Base-by-base conservation (phyloP, 345 rosid genomes). In the Erucastrum elatum region DNA sequence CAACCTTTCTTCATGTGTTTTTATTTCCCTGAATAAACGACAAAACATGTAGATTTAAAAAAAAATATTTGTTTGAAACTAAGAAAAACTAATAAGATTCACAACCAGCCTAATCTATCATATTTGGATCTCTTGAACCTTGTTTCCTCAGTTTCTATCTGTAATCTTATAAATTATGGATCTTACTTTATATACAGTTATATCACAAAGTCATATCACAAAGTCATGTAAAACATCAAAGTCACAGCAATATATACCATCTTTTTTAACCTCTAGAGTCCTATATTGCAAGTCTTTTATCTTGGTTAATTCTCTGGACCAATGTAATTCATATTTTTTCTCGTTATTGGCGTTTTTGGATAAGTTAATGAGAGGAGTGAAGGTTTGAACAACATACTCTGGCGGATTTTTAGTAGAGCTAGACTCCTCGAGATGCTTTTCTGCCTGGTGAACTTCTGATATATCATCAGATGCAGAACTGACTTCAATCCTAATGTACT, bases 381-480 rank as follows among this genome's bases (percentile, higher is more conserved):
- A 82, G 80, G 70, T 27, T 26, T 78, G 39, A 61, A 66, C 84
- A 69, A 66, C 91, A 68, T 87, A 87, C 94, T 81, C 76, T 12
- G 26, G 55, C 10, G 53, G 66, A 44, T 49, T 77, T 77, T 84
- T 82, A 21, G 83, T 81, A 67, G 70, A 49, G 70, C 16, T 71
- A 66, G 70, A 78, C 16, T 71, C 81, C 33, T 83, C 85, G 35
- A 82, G 78, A 6, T 62, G 53, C 16, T 81, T 68, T 58, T 80
- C 83, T 65, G 70, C 84, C 76, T 82, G 85, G 55, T 71, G 66
- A 46, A 80, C 83, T 67, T 82, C 87, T 56, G 86, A 85, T 71
- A 81, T 82, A 72, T 85, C 84, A 64, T 75, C 83, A 7, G 60
- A 55, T 55, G 60, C 5, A 55, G 60, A 55, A 5, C 2, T n/a